Conservation (phyloP, 371 early-diverging fungal genomes). For the Mucor velutinosus region DNA sequence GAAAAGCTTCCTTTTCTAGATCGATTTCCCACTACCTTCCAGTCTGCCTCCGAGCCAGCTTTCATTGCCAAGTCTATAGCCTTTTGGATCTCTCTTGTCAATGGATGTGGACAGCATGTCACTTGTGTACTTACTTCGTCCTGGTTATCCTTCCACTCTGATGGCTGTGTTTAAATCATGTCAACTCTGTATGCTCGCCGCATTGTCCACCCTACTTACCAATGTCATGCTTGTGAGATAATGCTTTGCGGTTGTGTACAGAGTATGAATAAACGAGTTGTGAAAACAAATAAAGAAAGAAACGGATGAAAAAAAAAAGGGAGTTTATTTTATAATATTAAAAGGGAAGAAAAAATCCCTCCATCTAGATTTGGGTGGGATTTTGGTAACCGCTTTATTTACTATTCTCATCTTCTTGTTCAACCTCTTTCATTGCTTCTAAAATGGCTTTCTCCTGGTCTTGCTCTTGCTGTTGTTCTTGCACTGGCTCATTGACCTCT, state of each 20-base stretch:
- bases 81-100: neutral
- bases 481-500: neutral
- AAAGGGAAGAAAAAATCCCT: constrained; percentile 3
- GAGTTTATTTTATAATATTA: neutral
- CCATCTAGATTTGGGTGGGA: constrained; percentile 6
- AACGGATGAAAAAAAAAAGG: neutral
- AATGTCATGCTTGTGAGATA: constrained; percentile 6
- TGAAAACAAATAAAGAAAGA: neutral
- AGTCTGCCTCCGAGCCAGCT: constrained; percentile 7
- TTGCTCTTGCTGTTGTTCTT: neutral
- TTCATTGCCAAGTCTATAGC: constrained; percentile 10
- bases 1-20: constrained; percentile 26
- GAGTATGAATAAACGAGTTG: neutral
- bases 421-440: constrained; percentile 17
- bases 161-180: constrained; percentile 2
- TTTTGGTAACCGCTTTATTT: constrained; percentile 9
- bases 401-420: constrained; percentile 10
- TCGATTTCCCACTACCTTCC: constrained; percentile 32
- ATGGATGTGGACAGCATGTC: neutral
- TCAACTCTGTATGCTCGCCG: neutral
- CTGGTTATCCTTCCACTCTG: constrained; percentile 11
- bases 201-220: neutral
- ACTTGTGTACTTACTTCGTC: constrained; percentile 6
- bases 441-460: constrained; percentile 11
- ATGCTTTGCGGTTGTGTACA: neutral